phyloP scores from a whole-genome alignment of 2,329 filamentous ascomycete genomes.

The Cordyceps fumosorosea region DNA sequence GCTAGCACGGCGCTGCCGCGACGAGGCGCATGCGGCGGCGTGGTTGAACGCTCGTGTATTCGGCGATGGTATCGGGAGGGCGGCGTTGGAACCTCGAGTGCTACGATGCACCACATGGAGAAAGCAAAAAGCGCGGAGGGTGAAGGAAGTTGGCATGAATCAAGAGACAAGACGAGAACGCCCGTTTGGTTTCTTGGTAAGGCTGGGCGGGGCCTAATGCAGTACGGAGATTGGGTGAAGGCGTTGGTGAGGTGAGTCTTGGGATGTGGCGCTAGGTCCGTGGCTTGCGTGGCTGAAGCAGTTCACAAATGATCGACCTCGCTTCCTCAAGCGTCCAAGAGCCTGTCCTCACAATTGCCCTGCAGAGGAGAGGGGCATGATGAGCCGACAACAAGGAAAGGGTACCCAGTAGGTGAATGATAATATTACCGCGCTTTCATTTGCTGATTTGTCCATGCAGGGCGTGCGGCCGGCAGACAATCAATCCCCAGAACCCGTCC shows the following conservation, averaged over 20 bases:
- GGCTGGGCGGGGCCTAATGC: no score
- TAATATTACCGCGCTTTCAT: background rate
- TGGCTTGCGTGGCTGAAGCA: background rate
- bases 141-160: background rate
- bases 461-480: background rate
- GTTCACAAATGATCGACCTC: no score
- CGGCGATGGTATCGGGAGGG: background rate
- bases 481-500: background rate
- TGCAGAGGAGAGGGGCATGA: no score
- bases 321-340: no score
- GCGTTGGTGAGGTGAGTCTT: no score
- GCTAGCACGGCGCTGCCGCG: background rate
- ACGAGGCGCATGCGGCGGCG: background rate
- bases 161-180: no score
- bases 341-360: no score
- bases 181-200: no score
- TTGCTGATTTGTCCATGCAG: background rate
- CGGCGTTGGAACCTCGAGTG: background rate
- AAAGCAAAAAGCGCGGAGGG: background rate
- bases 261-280: background rate
- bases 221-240: background rate
- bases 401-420: no score
- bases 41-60: background rate
- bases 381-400: background rate
- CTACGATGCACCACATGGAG: background rate